phyloP scores from a whole-genome alignment of 192 early-diverging fungal genomes.

The Coemansia sp. region DNA sequence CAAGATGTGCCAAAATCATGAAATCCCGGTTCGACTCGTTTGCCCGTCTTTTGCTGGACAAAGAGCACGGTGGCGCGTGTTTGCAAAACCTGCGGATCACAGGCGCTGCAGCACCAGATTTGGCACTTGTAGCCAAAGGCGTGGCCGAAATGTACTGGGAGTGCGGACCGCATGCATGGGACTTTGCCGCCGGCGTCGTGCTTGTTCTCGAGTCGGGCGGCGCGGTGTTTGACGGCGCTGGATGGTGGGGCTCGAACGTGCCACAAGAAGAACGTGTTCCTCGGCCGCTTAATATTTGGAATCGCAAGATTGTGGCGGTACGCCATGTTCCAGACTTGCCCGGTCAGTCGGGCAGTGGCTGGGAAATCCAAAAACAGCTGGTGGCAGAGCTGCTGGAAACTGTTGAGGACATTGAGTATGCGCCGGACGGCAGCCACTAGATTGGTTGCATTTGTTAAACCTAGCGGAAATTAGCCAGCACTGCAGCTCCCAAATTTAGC shows the following conservation, averaged over 20 bases:
- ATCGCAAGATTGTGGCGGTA: constrained; percentile 32
- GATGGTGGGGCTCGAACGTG: constrained; percentile 33
- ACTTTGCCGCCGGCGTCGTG: constrained; percentile 83
- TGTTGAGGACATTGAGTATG: constrained; percentile 58
- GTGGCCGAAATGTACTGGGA: constrained; percentile 91
- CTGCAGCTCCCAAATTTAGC: not conserved
- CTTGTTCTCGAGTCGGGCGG: constrained; percentile 87
- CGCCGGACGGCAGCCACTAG: constrained; percentile 44
- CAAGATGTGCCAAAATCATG: constrained; percentile 59
- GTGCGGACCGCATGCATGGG: constrained; percentile 74
- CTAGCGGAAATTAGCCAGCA: not conserved
- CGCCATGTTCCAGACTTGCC: constrained; percentile 37
- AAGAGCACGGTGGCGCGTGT: constrained; percentile 53
- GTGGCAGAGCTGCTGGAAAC: constrained; percentile 59
- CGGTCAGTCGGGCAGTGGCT: constrained; percentile 29
- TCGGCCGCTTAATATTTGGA: constrained; percentile 41
- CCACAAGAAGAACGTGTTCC: constrained; percentile 17
- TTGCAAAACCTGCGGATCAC: constrained; percentile 73
- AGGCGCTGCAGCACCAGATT: constrained; percentile 76
- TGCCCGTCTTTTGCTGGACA: constrained; percentile 59
- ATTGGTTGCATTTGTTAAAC: not conserved
- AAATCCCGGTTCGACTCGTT: constrained; percentile 68
- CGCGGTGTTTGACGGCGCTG: constrained; percentile 63
- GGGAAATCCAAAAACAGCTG: constrained; percentile 56
- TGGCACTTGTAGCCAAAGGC: constrained; percentile 81